Conservation (phyloP, 2,329 filamentous ascomycete genomes). For the Elsinoe perseae region DNA sequence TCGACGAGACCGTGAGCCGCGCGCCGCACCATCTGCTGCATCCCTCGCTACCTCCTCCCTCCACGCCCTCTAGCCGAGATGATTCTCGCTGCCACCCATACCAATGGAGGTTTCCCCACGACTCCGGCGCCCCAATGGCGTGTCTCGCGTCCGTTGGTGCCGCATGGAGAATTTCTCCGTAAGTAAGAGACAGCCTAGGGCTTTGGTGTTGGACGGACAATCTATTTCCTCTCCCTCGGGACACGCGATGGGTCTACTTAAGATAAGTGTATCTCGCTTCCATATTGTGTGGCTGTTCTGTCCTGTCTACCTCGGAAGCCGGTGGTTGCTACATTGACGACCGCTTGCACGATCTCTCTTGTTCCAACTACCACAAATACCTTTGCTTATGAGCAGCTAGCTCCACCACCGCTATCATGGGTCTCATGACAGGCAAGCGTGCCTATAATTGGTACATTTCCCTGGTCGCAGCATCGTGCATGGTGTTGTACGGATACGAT, state of each 20-base stretch:
- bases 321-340: neutral
- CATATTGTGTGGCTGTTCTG: too few relatives aligned
- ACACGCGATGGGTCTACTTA: neutral
- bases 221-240: constrained; percentile 1
- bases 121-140: constrained; percentile 11
- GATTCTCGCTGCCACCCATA: neutral
- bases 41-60: neutral
- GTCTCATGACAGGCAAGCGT: constrained; percentile 28
- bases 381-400: neutral
- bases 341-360: neutral
- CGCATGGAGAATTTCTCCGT: constrained; percentile 4
- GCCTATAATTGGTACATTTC: constrained; percentile 55
- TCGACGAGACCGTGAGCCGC: neutral
- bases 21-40: neutral
- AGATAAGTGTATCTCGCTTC: neutral
- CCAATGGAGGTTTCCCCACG: constrained; percentile 1
- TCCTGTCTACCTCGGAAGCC: too few relatives aligned
- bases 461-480: constrained; percentile 62
- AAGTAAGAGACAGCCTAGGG: neutral
- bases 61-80: constrained; percentile 13
- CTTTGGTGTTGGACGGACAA: neutral
- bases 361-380: neutral
- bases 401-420: constrained; percentile 8
- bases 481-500: constrained; percentile 70
- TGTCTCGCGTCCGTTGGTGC: neutral